phyloP scores from a whole-genome alignment of 768 basidiomycete genomes.

The Mycena metata region DNA sequence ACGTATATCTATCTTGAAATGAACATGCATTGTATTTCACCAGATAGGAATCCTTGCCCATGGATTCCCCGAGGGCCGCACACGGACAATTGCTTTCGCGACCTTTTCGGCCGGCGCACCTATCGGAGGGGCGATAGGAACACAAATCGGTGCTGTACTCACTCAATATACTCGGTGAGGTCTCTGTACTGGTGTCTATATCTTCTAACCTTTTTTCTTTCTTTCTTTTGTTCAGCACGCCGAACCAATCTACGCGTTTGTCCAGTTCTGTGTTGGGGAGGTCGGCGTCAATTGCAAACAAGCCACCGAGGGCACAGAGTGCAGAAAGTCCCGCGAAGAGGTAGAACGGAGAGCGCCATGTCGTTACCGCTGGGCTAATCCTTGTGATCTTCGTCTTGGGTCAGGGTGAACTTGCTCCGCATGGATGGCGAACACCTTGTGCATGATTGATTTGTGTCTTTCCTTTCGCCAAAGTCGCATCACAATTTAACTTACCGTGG shows the following conservation, averaged over 20 bases:
- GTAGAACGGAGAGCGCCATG: too few relatives aligned
- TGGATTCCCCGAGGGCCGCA: constrained; percentile 64
- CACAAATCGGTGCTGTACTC: constrained; percentile 68
- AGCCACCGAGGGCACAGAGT: too few relatives aligned
- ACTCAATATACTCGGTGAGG: constrained; percentile 52
- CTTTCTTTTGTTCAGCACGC: constrained; percentile 22
- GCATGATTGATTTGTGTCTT: too few relatives aligned
- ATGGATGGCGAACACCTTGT: constrained; percentile 77
- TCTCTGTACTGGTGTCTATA: too few relatives aligned
- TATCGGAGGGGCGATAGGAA: constrained; percentile 70
- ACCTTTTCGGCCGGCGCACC: constrained; percentile 80
- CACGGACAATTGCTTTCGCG: constrained; percentile 75
- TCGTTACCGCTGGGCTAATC: constrained; percentile 72
- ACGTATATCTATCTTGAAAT: constrained; percentile 42
- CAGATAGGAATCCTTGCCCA: constrained; percentile 78
- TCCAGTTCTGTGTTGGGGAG: too few relatives aligned
- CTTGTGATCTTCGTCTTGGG: constrained; percentile 79
- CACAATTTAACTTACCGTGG: too few relatives aligned
- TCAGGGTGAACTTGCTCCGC: constrained; percentile 68
- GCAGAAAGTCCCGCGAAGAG: too few relatives aligned
- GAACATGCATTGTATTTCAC: neutral
- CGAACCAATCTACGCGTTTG: too few relatives aligned
- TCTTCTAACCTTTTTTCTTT: too few relatives aligned
- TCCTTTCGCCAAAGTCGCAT: too few relatives aligned
- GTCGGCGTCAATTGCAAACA: too few relatives aligned